These are phyloP conservation scores for Comarum palustre DNA, from an alignment of 306 rosid species.

Conservation along the genomic window DNA sequence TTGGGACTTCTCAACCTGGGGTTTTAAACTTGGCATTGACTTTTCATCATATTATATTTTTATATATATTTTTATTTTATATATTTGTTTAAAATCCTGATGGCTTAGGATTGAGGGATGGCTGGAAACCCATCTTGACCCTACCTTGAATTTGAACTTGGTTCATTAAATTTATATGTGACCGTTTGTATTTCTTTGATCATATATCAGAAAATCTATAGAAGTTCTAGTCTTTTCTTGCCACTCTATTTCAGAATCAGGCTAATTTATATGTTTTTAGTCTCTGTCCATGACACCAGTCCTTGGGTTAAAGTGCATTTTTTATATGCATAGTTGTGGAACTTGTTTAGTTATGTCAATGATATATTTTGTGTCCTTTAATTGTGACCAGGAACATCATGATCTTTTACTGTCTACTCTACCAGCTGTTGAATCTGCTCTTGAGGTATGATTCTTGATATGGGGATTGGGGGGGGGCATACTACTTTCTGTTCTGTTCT, in stretches of 20 bases:
- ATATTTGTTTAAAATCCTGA: background rate
- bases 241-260: background rate
- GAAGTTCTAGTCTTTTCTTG: constrained; percentile 4
- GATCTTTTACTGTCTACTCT: constrained; percentile 79
- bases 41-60: background rate
- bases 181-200: background rate
- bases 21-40: background rate
- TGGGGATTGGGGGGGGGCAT: constrained; percentile 11
- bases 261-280: background rate
- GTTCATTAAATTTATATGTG: background rate
- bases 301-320: background rate
- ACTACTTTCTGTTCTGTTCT: background rate
- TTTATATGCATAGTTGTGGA: background rate
- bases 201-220: background rate
- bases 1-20: no score
- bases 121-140: background rate
- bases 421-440: constrained; percentile 87
- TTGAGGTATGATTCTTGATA: constrained; percentile 56
- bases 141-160: constrained; percentile 8
- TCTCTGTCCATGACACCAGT: background rate
- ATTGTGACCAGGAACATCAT: constrained; percentile 77
- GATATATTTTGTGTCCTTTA: background rate
- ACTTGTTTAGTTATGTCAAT: background rate
- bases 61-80: background rate
- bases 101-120: background rate